Evolutionary conservation across 192 early-diverging fungal genomes (phyloP).

Genomic region (Geranomyces variabilis): DNA sequence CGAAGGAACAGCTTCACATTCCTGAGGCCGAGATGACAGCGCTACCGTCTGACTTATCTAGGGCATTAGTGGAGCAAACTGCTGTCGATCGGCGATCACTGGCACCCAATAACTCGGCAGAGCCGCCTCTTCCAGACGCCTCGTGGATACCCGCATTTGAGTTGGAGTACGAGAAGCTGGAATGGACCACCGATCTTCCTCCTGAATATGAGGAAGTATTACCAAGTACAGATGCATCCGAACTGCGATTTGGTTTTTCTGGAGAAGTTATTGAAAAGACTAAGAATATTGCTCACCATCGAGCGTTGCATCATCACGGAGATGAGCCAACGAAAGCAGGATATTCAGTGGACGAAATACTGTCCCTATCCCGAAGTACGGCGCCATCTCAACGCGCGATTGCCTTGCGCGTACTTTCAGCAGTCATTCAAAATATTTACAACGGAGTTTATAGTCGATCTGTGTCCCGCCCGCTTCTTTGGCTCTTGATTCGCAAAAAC

Average conservation of each 20-base stretch:
- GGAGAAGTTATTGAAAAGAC: constrained; percentile 65
- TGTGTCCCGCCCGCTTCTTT: neutral
- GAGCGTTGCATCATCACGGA: constrained; percentile 90
- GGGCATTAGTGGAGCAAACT: neutral
- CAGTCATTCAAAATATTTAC: constrained; percentile 38
- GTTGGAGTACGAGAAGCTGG: constrained; percentile 66
- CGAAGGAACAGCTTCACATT: neutral
- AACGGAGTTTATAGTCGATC: constrained; percentile 30
- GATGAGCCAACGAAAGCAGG: constrained; percentile 81
- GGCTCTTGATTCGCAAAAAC: constrained; percentile 48
- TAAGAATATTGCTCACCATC: constrained; percentile 57
- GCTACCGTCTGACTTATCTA: neutral
- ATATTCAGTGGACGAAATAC: constrained; percentile 81
- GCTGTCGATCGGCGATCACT: neutral
- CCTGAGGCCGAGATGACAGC: constrained; percentile 1
- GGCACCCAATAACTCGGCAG: no score
- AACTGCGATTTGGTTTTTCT: constrained; percentile 78
- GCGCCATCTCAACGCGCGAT: constrained; percentile 78
- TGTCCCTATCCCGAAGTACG: constrained; percentile 79
- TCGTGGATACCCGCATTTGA: constrained; percentile 60
- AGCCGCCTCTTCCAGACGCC: neutral
- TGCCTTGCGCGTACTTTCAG: constrained; percentile 63
- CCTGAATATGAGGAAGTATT: constrained; percentile 30
- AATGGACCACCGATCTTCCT: constrained; percentile 58
- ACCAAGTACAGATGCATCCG: constrained; percentile 44